Conservation (phyloP, 352 stramenopile genomes). For the Globisporangium cylindrosporum region DNA sequence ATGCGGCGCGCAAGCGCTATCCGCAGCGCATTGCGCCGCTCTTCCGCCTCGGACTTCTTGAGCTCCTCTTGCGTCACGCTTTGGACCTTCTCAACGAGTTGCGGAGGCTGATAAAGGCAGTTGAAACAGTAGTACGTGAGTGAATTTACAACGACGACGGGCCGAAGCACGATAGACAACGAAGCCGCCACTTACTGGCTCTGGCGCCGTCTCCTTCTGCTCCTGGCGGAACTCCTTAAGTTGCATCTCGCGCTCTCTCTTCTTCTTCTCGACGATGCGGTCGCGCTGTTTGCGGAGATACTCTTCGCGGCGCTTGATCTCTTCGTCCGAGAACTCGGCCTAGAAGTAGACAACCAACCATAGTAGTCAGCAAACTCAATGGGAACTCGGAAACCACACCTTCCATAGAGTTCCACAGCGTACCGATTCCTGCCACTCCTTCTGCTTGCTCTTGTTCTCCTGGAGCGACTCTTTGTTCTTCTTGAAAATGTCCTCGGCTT, state of each 20-base stretch:
- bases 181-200: slow-evolving; percentile 29
- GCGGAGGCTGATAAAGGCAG: slow-evolving; percentile 26
- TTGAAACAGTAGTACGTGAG: neutral
- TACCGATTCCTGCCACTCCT: slow-evolving; percentile 53
- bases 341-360: slow-evolving; percentile 5
- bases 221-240: slow-evolving; percentile 78
- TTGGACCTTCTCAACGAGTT: slow-evolving; percentile 68
- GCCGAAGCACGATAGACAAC: neutral
- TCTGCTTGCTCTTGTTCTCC: slow-evolving; percentile 65
- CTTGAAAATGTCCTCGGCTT: slow-evolving; percentile 69
- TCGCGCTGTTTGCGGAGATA: slow-evolving; percentile 76
- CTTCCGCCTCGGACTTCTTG: slow-evolving; percentile 66
- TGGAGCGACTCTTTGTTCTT: slow-evolving; percentile 73
- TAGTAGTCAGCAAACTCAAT: neutral
- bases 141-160: no score
- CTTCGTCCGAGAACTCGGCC: slow-evolving; percentile 64
- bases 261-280: slow-evolving; percentile 81
- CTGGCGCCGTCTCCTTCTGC: slow-evolving; percentile 55
- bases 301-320: slow-evolving; percentile 71
- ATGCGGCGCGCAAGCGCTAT: slow-evolving; percentile 72
- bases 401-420: neutral
- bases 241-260: slow-evolving; percentile 61
- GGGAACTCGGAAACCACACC: neutral
- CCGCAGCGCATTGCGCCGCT: slow-evolving; percentile 63
- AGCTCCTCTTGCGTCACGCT: slow-evolving; percentile 49